Percentiles rank a stretch among this genome's conserved stretches.
These are phyloP conservation scores for Vitis rupestris DNA, from an alignment of 164 flowering plant genomes.

Conservation along the genomic window DNA sequence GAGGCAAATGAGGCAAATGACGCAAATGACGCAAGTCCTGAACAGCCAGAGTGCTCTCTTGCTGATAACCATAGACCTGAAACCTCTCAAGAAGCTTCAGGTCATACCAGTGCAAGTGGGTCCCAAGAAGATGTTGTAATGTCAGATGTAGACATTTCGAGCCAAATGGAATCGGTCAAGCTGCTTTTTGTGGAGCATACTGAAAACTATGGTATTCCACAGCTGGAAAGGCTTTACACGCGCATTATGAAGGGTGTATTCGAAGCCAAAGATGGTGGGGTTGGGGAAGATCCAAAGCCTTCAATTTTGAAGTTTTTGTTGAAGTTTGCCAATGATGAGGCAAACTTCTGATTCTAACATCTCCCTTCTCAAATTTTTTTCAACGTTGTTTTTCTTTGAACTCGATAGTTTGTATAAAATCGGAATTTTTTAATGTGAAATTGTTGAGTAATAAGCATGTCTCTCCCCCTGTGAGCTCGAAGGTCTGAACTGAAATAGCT, in stretches of 20 bases:
- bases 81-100: slow-evolving; percentile 23
- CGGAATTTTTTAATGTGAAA: slow-evolving; percentile 18
- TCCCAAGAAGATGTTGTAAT: slow-evolving; percentile 35
- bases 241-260: slow-evolving; percentile 68
- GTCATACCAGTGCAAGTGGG: slow-evolving; percentile 10
- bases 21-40: slow-evolving; percentile 24
- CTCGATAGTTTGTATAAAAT: slow-evolving; percentile 20
- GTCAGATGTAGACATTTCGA: slow-evolving; percentile 46
- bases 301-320: slow-evolving; percentile 56
- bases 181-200: slow-evolving; percentile 52
- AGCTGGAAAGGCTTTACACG: slow-evolving; percentile 86
- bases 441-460: slow-evolving; percentile 7
- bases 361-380: background rate
- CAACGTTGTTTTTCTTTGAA: background rate
- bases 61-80: slow-evolving; percentile 20
- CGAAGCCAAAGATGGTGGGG: slow-evolving; percentile 34
- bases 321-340: slow-evolving; percentile 52
- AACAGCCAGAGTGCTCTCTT: slow-evolving; percentile 26
- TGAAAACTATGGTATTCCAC: slow-evolving; percentile 68
- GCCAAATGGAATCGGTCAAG: slow-evolving; percentile 57
- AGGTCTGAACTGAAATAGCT: too few relatives aligned
- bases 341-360: slow-evolving; percentile 49
- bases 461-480: too few relatives aligned
- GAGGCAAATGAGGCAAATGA: slow-evolving; percentile 39
- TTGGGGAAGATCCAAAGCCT: slow-evolving; percentile 33